phyloP scores from a whole-genome alignment of 2,329 filamentous ascomycete genomes.

The Hypoxylon sp. region DNA sequence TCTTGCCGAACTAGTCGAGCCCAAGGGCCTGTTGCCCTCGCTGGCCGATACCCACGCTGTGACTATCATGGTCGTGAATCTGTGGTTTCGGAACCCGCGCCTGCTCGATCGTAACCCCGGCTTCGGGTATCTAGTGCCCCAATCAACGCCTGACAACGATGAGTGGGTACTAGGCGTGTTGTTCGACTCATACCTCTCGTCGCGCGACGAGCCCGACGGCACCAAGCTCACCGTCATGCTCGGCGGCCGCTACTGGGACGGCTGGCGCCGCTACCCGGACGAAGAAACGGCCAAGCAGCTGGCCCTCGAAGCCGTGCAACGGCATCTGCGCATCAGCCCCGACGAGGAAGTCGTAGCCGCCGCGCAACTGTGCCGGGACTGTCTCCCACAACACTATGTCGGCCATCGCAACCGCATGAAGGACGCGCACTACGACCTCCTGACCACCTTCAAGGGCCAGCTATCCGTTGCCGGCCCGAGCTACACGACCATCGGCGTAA shows the following conservation, averaged over 20 bases:
- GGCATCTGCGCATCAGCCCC: slow-evolving; percentile 78
- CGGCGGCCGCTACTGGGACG: slow-evolving; percentile 92
- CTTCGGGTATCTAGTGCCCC: slow-evolving; percentile 93
- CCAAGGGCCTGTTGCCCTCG: slow-evolving; percentile 57
- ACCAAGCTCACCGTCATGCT: slow-evolving; percentile 96
- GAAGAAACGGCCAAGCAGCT: slow-evolving; percentile 75
- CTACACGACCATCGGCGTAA: slow-evolving; percentile 65
- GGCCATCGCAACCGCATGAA: slow-evolving; percentile 77
- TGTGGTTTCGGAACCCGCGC: slow-evolving; percentile 78
- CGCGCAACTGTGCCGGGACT: slow-evolving; percentile 72
- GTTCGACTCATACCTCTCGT: slow-evolving; percentile 79
- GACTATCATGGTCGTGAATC: slow-evolving; percentile 91
- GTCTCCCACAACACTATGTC: slow-evolving; percentile 91
- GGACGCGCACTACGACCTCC: slow-evolving; percentile 66
- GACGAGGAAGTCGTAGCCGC: slow-evolving; percentile 71
- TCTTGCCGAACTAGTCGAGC: slow-evolving; percentile 56
- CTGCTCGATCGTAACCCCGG: slow-evolving; percentile 74
- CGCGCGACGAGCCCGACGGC: slow-evolving; percentile 58
- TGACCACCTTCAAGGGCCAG: slow-evolving; percentile 68
- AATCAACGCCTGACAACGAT: slow-evolving; percentile 79
- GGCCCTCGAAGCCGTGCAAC: slow-evolving; percentile 75
- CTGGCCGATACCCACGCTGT: slow-evolving; percentile 72
- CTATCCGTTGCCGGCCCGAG: slow-evolving; percentile 73
- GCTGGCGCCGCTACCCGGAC: slow-evolving; percentile 68
- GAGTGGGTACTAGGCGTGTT: slow-evolving; percentile 90